Conservation (phyloP, 805 yeast species). For the Wickerhamiella lipophila region DNA sequence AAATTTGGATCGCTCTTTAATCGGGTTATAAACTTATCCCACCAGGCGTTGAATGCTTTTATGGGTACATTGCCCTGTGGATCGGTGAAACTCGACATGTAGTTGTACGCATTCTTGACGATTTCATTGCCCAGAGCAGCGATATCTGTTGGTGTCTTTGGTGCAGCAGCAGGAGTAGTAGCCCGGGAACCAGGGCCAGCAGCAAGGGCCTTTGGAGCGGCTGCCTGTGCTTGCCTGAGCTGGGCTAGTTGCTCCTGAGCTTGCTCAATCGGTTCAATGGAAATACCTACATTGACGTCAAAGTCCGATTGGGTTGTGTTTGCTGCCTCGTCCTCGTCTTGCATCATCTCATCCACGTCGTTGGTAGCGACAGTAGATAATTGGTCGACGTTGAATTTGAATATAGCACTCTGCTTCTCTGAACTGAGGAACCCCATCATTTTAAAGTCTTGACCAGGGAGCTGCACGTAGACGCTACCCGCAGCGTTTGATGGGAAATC, state of each 20-base stretch:
- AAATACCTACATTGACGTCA: constrained; percentile 59
- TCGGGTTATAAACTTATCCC: constrained; percentile 76
- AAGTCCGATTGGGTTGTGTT: constrained; percentile 27
- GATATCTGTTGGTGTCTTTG: constrained; percentile 33
- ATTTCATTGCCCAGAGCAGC: constrained; percentile 72
- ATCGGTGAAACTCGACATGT: constrained; percentile 76
- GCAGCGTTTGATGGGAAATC: constrained; percentile 54
- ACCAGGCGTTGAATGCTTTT: constrained; percentile 80
- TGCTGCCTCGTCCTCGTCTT: constrained; percentile 36
- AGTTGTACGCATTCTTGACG: constrained; percentile 86
- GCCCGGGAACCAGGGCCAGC: too few relatives aligned
- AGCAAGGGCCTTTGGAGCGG: constrained; percentile 19
- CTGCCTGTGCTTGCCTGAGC: constrained; percentile 27
- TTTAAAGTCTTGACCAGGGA: constrained; percentile 42
- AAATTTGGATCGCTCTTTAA: constrained; percentile 73
- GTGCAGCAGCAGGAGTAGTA: constrained; percentile 23
- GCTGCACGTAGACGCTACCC: constrained; percentile 80
- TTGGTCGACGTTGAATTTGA: constrained; percentile 47
- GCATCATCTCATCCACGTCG: constrained; percentile 47
- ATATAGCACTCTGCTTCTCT: constrained; percentile 81
- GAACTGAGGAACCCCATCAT: constrained; percentile 30
- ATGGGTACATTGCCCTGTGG: constrained; percentile 69
- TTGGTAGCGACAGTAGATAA: constrained; percentile 20
- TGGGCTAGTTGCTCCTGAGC: constrained; percentile 48
- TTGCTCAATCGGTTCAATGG: constrained; percentile 63